A percentile compares a stretch with the other conserved stretches of the same genome.
These are phyloP conservation scores for Hordeum vulgare DNA, from an alignment of 176 grass and related monocot genomes.

Conservation along the genomic window DNA sequence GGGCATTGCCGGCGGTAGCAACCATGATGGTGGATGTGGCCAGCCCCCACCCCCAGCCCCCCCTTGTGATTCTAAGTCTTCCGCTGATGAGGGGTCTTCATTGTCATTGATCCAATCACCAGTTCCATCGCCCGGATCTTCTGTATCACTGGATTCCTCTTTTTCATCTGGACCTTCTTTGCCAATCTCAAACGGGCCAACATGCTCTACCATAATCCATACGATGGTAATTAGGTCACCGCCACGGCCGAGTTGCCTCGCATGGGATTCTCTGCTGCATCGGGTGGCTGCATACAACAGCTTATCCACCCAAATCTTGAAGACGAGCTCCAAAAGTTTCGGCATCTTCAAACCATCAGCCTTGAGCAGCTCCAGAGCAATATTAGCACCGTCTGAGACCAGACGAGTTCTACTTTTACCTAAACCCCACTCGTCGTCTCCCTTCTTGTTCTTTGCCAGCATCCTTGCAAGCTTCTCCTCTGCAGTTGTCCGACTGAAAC, in stretches of 20 bases:
- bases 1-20: too few species aligned
- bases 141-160: not conserved
- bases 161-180: not conserved
- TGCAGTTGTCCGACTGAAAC: rapidly evolving
- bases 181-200: not conserved
- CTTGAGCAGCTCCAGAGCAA: not conserved
- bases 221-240: not conserved
- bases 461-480: not conserved
- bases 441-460: rapidly evolving
- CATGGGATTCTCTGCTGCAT: not conserved
- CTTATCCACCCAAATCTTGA: not conserved
- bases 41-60: too few species aligned
- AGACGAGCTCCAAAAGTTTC: not conserved
- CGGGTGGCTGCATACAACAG: not conserved
- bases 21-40: too few species aligned
- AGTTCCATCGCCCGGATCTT: too few species aligned
- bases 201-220: not conserved
- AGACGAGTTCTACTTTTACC: not conserved
- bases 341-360: rapidly evolving
- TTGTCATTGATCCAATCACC: too few species aligned
- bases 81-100: too few species aligned
- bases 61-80: too few species aligned
- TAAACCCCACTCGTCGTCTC: not conserved
- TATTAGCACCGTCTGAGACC: not conserved
- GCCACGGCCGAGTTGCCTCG: not conserved